These are phyloP conservation scores for Westerdykella aurantiaca DNA, from an alignment of 2,329 filamentous ascomycete genomes.

Conservation along the genomic window DNA sequence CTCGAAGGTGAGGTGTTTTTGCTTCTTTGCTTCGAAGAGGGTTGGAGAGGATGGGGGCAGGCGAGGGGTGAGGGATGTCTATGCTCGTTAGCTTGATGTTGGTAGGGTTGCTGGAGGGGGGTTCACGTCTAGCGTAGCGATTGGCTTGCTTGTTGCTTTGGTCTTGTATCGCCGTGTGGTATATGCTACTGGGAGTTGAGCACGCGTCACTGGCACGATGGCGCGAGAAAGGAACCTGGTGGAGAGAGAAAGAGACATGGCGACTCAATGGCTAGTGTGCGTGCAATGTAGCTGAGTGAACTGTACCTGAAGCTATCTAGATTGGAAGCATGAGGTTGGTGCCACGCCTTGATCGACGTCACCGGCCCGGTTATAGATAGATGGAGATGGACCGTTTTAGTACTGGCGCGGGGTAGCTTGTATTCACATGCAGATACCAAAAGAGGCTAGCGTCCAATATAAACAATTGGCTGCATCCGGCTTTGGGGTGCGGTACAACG, in stretches of 20 bases:
- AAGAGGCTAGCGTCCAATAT: too few relatives aligned
- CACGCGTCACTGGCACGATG: conserved; percentile 18
- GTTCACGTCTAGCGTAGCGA: conserved; percentile 36
- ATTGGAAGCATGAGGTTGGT: too few relatives aligned
- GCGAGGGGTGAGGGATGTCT: conserved; percentile 61
- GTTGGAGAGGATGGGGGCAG: conserved; percentile 66
- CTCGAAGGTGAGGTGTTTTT: conserved; percentile 71
- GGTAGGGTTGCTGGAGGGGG: neutral
- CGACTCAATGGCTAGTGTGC: too few relatives aligned
- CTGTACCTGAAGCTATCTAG: too few relatives aligned
- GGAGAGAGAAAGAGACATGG: conserved; percentile 20
- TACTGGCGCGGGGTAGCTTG: too few relatives aligned
- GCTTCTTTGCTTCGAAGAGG: conserved; percentile 76
- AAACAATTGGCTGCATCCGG: too few relatives aligned
- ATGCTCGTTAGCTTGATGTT: conserved; percentile 8
- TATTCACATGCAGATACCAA: too few relatives aligned
- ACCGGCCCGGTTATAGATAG: too few relatives aligned
- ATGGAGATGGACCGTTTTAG: too few relatives aligned
- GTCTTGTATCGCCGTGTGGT: conserved; percentile 23
- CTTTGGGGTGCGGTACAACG: too few relatives aligned
- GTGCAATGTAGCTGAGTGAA: too few relatives aligned
- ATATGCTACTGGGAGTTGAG: conserved; percentile 17
- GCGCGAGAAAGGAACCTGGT: conserved; percentile 27
- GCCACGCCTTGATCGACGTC: too few relatives aligned
- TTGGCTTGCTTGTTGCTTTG: conserved; percentile 35